Base-by-base conservation (phyloP, 1,284 basidiomycete species). In the Inonotus obliquus region DNA sequence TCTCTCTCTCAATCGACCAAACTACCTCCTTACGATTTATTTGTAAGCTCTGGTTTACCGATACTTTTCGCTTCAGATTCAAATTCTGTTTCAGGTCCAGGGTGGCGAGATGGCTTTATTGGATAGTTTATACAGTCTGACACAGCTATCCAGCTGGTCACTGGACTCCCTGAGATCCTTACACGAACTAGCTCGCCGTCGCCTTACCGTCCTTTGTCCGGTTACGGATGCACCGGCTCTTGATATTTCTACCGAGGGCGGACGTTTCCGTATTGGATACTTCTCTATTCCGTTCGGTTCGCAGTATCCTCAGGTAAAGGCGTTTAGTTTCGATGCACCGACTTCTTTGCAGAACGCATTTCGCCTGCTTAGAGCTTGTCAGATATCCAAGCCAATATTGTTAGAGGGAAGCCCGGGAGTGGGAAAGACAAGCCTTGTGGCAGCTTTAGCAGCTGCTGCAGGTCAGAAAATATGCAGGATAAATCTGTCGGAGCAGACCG, bases 401-500 rank as follows among this genome's bases (percentile, higher is more conserved):
- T 81, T 99, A 2, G 97, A 99, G 73, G 97, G 97, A 1, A 98
- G 94, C 72, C 98, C 98, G 4, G 97, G 97, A 2, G 97, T 99
- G n/a, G 97, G 98, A 4, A 99, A 99, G 77, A 99, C 98, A 0
- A 97, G 93, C 71, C 81, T 99, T 4, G 81, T 99, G 60, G 83
- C 88, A 14, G 96, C 97, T 3, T 79, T 99, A 2, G 94, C 96
- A 19, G 87, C 86, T 63, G 77, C 91, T 7, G 81, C 90, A 21
- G 92, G 94, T 13, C 86, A 94, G 69, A 75, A 81, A 32, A 81
- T 99, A 14, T 93, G 89, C 70, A 89, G 98, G n/a, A 97, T 99
- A 81, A 99, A 99, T 75, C 77, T 99, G 39, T 99, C 98, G 4
- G 97, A 99, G 70, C 97, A 99, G 75, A 99, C 97, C 0, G 97